phyloP scores from a whole-genome alignment of 257 asterid species.

The Forsythia viridissima region DNA sequence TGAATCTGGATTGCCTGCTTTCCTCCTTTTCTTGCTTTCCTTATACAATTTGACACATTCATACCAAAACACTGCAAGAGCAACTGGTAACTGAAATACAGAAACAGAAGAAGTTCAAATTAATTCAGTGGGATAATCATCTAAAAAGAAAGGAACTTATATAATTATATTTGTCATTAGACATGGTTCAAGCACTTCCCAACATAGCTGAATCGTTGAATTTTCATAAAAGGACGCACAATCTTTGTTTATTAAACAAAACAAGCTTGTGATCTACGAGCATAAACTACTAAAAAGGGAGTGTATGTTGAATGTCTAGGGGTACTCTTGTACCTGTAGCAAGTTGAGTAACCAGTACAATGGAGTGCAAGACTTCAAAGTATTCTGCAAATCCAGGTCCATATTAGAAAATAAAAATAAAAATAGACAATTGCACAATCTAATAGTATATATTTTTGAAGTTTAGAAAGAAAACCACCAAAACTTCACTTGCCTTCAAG shows the following conservation, averaged over 20 bases:
- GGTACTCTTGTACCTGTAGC: conserved; percentile 56
- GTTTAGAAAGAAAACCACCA: not conserved
- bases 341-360: conserved; percentile 76
- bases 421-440: not conserved
- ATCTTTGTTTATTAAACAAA: not conserved
- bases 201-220: not conserved
- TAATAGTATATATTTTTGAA: not conserved
- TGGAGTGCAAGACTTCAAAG: conserved; percentile 49
- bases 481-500: conserved; percentile 63
- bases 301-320: not conserved
- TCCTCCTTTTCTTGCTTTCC: conserved; percentile 82
- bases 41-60: conserved; percentile 76
- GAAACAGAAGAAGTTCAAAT: not conserved
- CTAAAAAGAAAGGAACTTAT: not conserved
- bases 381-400: conserved; percentile 52
- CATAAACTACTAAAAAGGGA: not conserved
- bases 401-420: not conserved
- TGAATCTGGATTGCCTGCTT: conserved; percentile 56
- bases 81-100: conserved; percentile 63
- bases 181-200: not conserved
- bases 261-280: not conserved
- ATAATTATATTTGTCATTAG: not conserved
- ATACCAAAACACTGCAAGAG: conserved; percentile 65
- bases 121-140: not conserved
- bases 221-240: not conserved